Conservation (phyloP, 2,329 filamentous ascomycete species). For the Peltaster fructicola region DNA sequence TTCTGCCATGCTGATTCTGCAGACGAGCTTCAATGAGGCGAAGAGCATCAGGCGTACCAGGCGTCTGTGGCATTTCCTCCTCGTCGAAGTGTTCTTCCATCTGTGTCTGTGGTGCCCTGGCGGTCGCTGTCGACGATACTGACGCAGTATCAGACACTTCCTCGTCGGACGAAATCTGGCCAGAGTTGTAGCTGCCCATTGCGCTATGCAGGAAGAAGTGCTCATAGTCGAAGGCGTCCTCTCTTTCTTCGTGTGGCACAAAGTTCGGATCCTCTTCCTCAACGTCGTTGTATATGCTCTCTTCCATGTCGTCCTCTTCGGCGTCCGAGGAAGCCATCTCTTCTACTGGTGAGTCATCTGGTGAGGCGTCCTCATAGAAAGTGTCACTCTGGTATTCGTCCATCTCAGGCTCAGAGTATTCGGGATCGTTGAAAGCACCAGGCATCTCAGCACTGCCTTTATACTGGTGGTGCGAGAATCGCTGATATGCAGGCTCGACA, state of each 20-base stretch:
- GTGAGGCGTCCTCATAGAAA: too few relatives aligned
- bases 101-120: slow-evolving; percentile 29
- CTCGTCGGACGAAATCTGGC: slow-evolving; percentile 23
- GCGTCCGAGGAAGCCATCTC: slow-evolving; percentile 2
- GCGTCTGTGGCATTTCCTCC: slow-evolving; percentile 12
- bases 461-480: slow-evolving; percentile 13
- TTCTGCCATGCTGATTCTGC: slow-evolving; percentile 28
- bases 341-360: too few relatives aligned
- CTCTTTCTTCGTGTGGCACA: slow-evolving; percentile 66
- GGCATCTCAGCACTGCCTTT: slow-evolving; percentile 6
- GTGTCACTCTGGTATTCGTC: too few relatives aligned
- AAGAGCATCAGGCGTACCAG: slow-evolving; percentile 18
- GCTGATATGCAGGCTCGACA: slow-evolving; percentile 9
- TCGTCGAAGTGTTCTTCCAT: slow-evolving; percentile 6
- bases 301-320: slow-evolving; percentile 8
- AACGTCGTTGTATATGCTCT: slow-evolving; percentile 29
- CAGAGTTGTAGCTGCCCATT: slow-evolving; percentile 61
- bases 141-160: slow-evolving; percentile 28
- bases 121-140: slow-evolving; percentile 19
- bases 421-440: slow-evolving; percentile 2
- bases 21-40: slow-evolving; percentile 18
- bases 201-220: slow-evolving; percentile 90
- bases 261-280: slow-evolving; percentile 12
- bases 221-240: slow-evolving; percentile 92
- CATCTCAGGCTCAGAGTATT: too few relatives aligned